These are phyloP conservation scores for Colletotrichum sp. DNA, from an alignment of 2,329 filamentous ascomycete genomes.

Conservation along the genomic window DNA sequence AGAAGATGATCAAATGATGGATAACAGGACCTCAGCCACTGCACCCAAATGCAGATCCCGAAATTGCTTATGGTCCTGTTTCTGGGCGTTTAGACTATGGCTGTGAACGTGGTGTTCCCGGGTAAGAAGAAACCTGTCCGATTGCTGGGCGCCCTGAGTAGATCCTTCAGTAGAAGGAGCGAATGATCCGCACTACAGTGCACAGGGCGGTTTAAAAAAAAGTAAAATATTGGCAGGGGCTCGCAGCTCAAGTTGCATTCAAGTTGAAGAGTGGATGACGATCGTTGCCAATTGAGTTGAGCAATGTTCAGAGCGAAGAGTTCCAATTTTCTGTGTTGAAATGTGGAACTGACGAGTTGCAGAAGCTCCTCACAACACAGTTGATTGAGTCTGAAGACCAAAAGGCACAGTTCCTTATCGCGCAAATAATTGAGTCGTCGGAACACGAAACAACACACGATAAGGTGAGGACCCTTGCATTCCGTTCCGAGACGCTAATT, in stretches of 20 bases:
- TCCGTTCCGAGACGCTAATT: background rate
- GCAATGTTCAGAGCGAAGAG: background rate
- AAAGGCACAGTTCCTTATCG: background rate
- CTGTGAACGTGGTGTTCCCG: no score
- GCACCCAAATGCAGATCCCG: no score
- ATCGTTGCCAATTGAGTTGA: background rate
- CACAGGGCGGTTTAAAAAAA: accelerated
- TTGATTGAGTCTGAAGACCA: background rate
- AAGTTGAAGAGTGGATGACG: background rate
- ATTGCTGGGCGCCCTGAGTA: no score
- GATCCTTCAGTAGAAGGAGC: no score
- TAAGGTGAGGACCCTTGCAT: background rate
- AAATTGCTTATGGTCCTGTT: no score
- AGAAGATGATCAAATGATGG: background rate
- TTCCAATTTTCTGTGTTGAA: background rate
- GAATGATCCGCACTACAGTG: accelerated
- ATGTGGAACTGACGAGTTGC: background rate
- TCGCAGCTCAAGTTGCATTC: accelerated
- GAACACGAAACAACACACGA: background rate
- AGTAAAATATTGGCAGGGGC: background rate
- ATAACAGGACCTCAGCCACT: background rate
- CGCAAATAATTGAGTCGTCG: background rate
- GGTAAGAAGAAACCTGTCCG: no score
- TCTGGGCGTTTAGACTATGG: no score
- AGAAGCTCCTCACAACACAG: background rate